These are phyloP conservation scores for Pseudogymnoascus sp. DNA, from an alignment of 2,329 filamentous ascomycete species.

Conservation along the genomic window DNA sequence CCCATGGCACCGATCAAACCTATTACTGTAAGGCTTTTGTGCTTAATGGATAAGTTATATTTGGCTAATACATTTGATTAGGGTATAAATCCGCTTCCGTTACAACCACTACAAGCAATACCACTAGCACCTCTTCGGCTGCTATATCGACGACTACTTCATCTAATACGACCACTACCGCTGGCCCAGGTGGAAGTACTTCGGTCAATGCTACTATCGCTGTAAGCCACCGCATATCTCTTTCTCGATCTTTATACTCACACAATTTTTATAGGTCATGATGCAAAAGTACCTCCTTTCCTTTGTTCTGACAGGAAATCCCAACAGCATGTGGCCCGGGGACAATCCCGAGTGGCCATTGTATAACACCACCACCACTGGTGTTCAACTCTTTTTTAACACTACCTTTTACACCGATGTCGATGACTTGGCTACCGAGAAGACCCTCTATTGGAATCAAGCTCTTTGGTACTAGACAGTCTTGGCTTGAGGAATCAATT, in stretches of 20 bases:
- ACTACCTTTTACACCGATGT: constrained; percentile 24
- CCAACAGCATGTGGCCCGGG: constrained; percentile 25
- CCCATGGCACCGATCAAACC: constrained; percentile 30
- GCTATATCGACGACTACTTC: constrained; percentile 4
- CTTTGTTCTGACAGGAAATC: constrained; percentile 28
- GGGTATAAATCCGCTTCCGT: background rate
- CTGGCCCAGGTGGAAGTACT: constrained; percentile 16
- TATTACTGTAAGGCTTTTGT: constrained; percentile 25
- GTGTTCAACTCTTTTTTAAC: constrained; percentile 27
- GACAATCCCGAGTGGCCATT: constrained; percentile 30
- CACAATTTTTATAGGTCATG: constrained; percentile 13
- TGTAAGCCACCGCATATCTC: constrained; percentile 7
- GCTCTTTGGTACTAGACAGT: constrained; percentile 28
- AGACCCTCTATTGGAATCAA: constrained; percentile 28
- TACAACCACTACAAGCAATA: constrained; percentile 11
- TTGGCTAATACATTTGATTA: background rate
- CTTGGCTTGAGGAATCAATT: background rate
- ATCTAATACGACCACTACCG: constrained; percentile 4
- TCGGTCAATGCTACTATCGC: constrained; percentile 23
- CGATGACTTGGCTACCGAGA: constrained; percentile 28
- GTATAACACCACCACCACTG: constrained; percentile 22
- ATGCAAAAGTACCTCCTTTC: constrained; percentile 32
- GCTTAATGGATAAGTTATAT: background rate
- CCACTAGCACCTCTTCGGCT: background rate
- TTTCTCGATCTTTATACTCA: constrained; percentile 1